Evolutionary conservation across 2,329 filamentous ascomycete genomes (phyloP), one percentile per base, ranked within the genome.

Genomic region (Neoascochyta sp.): DNA sequence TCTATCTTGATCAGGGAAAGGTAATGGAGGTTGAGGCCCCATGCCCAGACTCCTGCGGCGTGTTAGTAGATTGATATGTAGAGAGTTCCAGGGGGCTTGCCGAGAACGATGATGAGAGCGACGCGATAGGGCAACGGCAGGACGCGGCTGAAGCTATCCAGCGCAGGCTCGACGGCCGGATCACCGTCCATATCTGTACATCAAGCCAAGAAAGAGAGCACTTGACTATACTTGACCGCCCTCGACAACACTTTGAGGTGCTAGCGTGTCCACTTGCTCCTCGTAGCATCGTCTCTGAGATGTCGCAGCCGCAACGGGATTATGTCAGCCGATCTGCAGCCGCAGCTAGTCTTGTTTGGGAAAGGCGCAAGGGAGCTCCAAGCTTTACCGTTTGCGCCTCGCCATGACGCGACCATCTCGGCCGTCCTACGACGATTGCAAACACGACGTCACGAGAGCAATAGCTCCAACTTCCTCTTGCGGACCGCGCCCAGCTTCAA

Each of bases 71-170:
- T 6, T 19, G 9, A 26, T 27, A 19, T 27, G 13, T 13, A 18
- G 13, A 6, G 24, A 13, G 16, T 3, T 23, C 11, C 6, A 12
- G 18, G 10, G 27, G 7, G 14, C 74, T 43, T 71, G 93, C 88
- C 90, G 43, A 93, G 69, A 30, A 94, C 83, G 43, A 92, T 69
- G 51, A 95, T 83, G 48, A 93, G 76, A 39, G 87, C 86, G 36
- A 95, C 80, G 47, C 90, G 82, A 63, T 90, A 95, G 23, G 92
- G 90, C 39, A 96, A 73, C 29, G 90, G 92, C 46, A 96, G 81
- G 43, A 84, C 74, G 58, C 86, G 72, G 74, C 85, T 89, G 73
- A 95, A 92, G 64, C 78, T 75, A 74, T 95, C 89, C 64, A 94
- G 78, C 44, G 65, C 56, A 17, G 62, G 60, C 52, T 84, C 81